phyloP scores from a whole-genome alignment of 345 rosid species.

The thale cress (Arabidopsis thaliana) region DNA sequence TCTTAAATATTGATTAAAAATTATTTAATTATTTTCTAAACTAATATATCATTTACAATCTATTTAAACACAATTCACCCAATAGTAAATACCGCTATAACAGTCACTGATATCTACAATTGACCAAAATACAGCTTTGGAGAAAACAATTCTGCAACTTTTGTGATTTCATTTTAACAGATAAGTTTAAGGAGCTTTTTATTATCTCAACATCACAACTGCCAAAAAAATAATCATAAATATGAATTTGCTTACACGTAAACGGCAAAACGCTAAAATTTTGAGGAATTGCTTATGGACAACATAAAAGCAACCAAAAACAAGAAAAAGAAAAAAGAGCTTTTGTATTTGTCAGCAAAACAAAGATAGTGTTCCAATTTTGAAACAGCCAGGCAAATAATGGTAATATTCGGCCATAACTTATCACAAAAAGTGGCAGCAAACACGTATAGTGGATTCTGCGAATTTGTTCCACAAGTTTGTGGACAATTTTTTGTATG shows the following conservation, averaged over 20 bases:
- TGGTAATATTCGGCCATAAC: conserved; percentile 42
- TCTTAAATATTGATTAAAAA: no score
- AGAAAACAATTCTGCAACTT: no score
- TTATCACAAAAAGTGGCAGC: conserved; percentile 36
- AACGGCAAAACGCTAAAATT: background rate
- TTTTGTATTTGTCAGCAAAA: conserved; percentile 35
- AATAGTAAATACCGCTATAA: no score
- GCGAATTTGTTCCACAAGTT: conserved; percentile 35
- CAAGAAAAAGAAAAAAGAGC: background rate
- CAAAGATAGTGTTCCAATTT: conserved; percentile 41
- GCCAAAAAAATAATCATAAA: background rate
- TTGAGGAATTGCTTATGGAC: background rate
- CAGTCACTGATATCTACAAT: no score
- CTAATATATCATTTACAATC: no score
- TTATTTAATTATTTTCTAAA: no score
- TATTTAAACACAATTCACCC: no score
- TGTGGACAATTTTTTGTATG: conserved; percentile 1
- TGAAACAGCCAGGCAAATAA: conserved; percentile 33
- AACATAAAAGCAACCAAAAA: conserved; percentile 25
- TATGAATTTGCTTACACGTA: background rate
- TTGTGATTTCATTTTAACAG: background rate
- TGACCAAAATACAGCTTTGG: no score
- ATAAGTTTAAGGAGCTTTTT: background rate
- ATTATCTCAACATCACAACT: background rate
- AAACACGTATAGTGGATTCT: conserved; percentile 43